Evolutionary conservation across 768 basidiomycete genomes (phyloP), one percentile per base, ranked within the genome.

Genomic region (Dacryopinax primogenitus): DNA sequence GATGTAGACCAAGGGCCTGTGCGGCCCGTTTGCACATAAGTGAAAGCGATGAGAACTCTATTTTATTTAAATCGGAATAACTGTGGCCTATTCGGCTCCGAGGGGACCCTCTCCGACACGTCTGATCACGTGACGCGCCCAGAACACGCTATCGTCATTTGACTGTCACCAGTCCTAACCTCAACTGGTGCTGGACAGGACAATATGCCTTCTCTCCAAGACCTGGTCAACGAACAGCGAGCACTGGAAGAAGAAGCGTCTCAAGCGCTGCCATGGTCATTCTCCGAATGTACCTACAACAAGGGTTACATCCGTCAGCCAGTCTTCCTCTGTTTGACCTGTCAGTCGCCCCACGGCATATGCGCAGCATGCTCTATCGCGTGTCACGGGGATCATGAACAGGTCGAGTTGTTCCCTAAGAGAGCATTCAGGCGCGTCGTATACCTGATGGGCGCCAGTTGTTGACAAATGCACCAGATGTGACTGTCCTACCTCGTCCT

Each of bases 361-460:
- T 92, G 90, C 69, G 83, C 87, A 16, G 86, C 90, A 6, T 93
- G 90, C 75, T 90, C 88, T 32, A 81, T 92, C 63, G 87, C 90
- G 26, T 93, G 90, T 72, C 90, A 93, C 72, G 87, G 87, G 15
- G 80, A 89, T 45, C 66, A 69, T 65, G 71, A 92, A 70, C 90
- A 92, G 72, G 74, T 92, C 63, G 90, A 92, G 73, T 79, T 92
- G 66, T 92, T 92, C 75, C 89, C 90, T 0, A 92, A 92, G 72
- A 26, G 51, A 30, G 51, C 51, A 15, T 58, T 58, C 51, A 58
- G 51, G 51, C 32, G 18, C 51, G 26, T 21, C 51, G 13, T 11
- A 4, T 15, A 23, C 13, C 3, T 30, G 23, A 7, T 58, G 4
- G 4, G 6, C 3, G 11, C 3, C 11, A 9, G 13, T 58, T 30